These are phyloP conservation scores for Thalassia testudinum DNA, from an alignment of 116 monocot species.

Conservation along the genomic window DNA sequence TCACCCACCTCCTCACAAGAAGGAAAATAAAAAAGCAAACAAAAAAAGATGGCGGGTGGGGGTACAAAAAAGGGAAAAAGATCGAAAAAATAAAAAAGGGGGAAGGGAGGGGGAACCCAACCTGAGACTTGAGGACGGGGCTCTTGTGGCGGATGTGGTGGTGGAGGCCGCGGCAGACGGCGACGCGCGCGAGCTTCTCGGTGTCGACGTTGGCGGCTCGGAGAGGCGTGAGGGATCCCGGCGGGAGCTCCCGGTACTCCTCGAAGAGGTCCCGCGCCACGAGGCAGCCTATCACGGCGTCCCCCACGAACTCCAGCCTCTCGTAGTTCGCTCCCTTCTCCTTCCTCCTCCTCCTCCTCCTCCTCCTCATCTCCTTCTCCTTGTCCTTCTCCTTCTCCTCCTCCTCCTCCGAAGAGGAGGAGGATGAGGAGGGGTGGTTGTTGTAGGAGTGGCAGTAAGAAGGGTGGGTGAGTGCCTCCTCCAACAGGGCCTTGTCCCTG, in stretches of 20 bases:
- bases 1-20: too few relatives aligned
- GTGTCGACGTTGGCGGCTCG: conserved; percentile 28
- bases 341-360: too few relatives aligned
- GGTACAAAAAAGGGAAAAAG: too few relatives aligned
- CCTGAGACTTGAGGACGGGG: conserved; percentile 14
- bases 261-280: conserved; percentile 3
- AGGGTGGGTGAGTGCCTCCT: neutral
- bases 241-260: neutral
- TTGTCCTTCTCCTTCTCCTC: too few relatives aligned
- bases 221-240: conserved; percentile 4
- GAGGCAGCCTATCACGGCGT: conserved; percentile 1
- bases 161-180: conserved; percentile 12
- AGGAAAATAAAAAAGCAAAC: too few relatives aligned
- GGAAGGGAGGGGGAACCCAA: neutral
- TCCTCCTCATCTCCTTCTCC: too few relatives aligned
- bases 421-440: neutral
- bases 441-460: neutral
- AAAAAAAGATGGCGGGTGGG: too few relatives aligned
- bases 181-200: conserved; percentile 30
- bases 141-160: conserved; percentile 19
- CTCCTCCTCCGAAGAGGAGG: too few relatives aligned
- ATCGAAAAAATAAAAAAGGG: neutral
- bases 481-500: neutral
- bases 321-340: too few relatives aligned
- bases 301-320: conserved; percentile 11